A percentile compares a stretch with the other conserved stretches of the same genome.
phyloP scores from a whole-genome alignment of 2,329 filamentous ascomycete genomes.

The Hortaea sp. region DNA sequence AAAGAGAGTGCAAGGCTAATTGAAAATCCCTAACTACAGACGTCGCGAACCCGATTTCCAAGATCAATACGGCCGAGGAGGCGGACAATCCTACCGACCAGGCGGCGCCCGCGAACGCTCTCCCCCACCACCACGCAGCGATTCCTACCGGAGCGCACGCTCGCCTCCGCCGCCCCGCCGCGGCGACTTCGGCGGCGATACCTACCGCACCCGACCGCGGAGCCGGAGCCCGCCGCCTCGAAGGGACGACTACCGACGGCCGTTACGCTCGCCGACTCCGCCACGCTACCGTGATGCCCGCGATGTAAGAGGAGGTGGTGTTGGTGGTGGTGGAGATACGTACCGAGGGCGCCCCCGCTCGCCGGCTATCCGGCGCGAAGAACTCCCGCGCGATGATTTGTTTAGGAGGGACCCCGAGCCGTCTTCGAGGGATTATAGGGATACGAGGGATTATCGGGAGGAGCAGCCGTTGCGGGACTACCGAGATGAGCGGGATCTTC shows the following conservation, averaged over 20 bases:
- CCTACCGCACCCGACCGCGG: conserved; percentile 23
- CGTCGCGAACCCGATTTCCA: conserved; percentile 7
- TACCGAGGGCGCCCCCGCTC: conserved; percentile 25
- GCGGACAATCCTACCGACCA: conserved; percentile 30
- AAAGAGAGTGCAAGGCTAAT: too few relatives aligned
- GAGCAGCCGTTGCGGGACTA: conserved; percentile 13
- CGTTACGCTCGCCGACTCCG: conserved; percentile 20
- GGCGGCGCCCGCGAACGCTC: conserved; percentile 22
- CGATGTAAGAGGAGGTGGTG: conserved; percentile 5
- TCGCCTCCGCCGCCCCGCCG: conserved; percentile 37
- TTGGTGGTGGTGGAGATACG: conserved; percentile 20
- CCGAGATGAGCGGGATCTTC: conserved; percentile 17
- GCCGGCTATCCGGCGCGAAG: conserved; percentile 23
- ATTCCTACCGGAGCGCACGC: conserved; percentile 32
- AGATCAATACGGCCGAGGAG: conserved; percentile 24
- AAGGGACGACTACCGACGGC: conserved; percentile 22
- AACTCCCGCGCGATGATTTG: conserved; percentile 25
- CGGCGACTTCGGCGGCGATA: conserved; percentile 22
- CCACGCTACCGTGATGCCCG: conserved; percentile 16
- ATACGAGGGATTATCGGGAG: conserved; percentile 10
- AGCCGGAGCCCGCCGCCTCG: conserved; percentile 17
- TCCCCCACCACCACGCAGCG: conserved; percentile 16
- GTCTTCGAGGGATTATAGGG: conserved; percentile 15
- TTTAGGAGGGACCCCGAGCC: conserved; percentile 25
- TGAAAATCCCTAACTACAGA: neutral